Conservation (phyloP, 2,329 filamentous ascomycete genomes). For the Penicillium hesseltinei region DNA sequence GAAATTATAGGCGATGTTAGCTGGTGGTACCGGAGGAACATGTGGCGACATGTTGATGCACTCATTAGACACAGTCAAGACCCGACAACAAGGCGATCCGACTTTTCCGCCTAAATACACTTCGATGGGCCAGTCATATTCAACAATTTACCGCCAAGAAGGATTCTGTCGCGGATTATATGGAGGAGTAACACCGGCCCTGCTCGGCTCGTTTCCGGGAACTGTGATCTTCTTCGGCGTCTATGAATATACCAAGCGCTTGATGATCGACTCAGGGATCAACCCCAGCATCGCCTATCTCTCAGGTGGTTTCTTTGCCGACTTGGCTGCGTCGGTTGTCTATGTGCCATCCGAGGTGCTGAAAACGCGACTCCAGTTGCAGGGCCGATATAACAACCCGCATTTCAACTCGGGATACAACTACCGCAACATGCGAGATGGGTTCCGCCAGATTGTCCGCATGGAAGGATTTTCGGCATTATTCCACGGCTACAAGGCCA, state of each 20-base stretch:
- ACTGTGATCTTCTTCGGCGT: conserved; percentile 94
- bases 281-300: conserved; percentile 84
- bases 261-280: conserved; percentile 80
- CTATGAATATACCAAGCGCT: conserved; percentile 92
- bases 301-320: conserved; percentile 82
- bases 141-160: conserved; percentile 90
- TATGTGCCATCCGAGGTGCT: conserved; percentile 98
- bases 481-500: conserved; percentile 97
- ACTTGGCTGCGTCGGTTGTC: conserved; percentile 84
- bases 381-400: conserved; percentile 93
- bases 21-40: conserved; percentile 86
- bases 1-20: conserved; percentile 78
- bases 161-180: conserved; percentile 83
- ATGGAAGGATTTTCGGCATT: conserved; percentile 80
- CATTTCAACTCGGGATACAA: conserved; percentile 95
- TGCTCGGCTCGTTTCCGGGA: conserved; percentile 88
- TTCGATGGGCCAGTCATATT: conserved; percentile 84
- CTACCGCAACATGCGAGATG: conserved; percentile 81
- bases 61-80: conserved; percentile 97
- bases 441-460: conserved; percentile 77
- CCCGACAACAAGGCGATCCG: conserved; percentile 92
- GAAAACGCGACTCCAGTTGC: conserved; percentile 93
- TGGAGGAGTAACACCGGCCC: conserved; percentile 86
- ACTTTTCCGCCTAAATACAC: conserved; percentile 90
- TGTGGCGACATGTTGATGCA: conserved; percentile 98